phyloP scores from a whole-genome alignment of 2,329 filamentous ascomycete species.

The Tolypocladium nubicola region DNA sequence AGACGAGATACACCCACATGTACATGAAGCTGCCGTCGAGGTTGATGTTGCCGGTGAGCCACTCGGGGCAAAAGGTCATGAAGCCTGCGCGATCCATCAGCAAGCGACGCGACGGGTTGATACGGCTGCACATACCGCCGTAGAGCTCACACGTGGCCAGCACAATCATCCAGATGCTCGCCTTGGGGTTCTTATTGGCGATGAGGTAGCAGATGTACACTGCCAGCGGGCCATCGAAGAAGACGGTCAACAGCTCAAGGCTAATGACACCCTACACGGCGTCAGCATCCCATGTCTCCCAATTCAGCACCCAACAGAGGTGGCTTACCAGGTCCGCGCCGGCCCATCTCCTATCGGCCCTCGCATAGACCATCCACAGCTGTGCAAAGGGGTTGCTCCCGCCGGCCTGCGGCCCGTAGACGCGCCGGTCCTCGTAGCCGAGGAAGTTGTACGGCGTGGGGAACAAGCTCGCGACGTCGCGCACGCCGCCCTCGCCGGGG shows the following conservation, averaged over 20 bases:
- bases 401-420: constrained; percentile 48
- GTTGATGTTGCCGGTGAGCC: constrained; percentile 51
- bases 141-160: constrained; percentile 58
- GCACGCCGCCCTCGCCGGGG: constrained; percentile 13
- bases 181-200: constrained; percentile 40
- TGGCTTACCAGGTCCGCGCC: constrained; percentile 45
- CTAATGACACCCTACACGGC: constrained; percentile 42
- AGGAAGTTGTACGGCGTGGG: constrained; percentile 43
- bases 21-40: constrained; percentile 58
- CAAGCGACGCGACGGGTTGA: neutral
- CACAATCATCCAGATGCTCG: constrained; percentile 52
- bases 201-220: constrained; percentile 51
- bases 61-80: constrained; percentile 63
- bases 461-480: constrained; percentile 23
- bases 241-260: constrained; percentile 55
- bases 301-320: neutral
- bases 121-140: constrained; percentile 35
- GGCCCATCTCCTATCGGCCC: constrained; percentile 53
- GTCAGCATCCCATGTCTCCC: constrained; percentile 1
- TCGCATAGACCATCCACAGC: constrained; percentile 60
- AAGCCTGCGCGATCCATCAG: constrained; percentile 34
- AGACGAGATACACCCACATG: constrained; percentile 55
- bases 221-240: constrained; percentile 50
- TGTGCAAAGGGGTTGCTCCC: constrained; percentile 43
- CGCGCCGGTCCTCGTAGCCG: constrained; percentile 29